phyloP scores from a whole-genome alignment of 768 basidiomycete genomes.

The Boletus eberwhitei region DNA sequence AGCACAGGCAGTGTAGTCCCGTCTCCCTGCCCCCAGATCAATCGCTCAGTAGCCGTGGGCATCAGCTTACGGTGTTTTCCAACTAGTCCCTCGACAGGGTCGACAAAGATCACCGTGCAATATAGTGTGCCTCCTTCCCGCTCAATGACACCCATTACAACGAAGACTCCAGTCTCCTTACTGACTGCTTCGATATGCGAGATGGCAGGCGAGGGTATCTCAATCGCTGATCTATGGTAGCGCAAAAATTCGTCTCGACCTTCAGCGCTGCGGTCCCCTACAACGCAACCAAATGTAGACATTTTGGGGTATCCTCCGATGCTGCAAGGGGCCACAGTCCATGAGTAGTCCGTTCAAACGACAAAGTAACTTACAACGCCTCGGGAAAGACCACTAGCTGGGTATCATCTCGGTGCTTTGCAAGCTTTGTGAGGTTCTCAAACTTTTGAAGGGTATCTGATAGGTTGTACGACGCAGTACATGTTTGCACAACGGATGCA shows the following conservation, averaged over 20 bases:
- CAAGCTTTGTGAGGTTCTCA: conserved; percentile 42
- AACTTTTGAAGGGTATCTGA: conserved; percentile 48
- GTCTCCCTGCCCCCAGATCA: conserved; percentile 64
- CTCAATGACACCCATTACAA: conserved; percentile 61
- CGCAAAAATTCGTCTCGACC: conserved; percentile 59
- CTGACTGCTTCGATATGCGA: conserved; percentile 47
- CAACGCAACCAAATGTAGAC: conserved; percentile 40
- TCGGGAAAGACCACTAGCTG: conserved; percentile 57
- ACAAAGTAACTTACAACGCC: conserved; percentile 43
- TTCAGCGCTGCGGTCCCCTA: conserved; percentile 47
- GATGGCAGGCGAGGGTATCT: conserved; percentile 51
- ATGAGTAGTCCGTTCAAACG: not conserved
- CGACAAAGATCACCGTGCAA: conserved; percentile 57
- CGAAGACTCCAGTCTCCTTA: conserved; percentile 46
- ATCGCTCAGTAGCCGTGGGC: conserved; percentile 57
- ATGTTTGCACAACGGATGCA: conserved; percentile 53
- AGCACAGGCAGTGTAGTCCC: conserved; percentile 51
- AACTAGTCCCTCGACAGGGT: conserved; percentile 49
- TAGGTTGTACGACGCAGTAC: conserved; percentile 44
- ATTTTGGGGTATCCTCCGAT: conserved; percentile 61
- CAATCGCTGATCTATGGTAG: conserved; percentile 54
- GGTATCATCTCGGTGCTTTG: conserved; percentile 43
- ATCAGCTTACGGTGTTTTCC: conserved; percentile 63
- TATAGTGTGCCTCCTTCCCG: conserved; percentile 58
- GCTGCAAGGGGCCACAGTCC: conserved; percentile 24